Base-by-base conservation (phyloP, 169 alveolate genomes). In the Eimeria tenella region DNA sequence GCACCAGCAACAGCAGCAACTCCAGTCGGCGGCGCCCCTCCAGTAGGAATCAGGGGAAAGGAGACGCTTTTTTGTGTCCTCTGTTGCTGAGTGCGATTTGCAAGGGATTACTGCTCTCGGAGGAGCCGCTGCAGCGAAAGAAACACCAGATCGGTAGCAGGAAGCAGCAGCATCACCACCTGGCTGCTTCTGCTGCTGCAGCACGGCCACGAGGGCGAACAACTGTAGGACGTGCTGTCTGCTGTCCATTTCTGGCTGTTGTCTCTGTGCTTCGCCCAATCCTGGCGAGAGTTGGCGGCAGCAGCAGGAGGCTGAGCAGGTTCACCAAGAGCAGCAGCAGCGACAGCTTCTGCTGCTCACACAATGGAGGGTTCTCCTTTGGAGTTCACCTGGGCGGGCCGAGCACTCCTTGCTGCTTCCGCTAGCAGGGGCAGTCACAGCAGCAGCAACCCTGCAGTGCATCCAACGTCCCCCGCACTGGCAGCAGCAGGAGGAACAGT, bases 221-320 rank as follows among this genome's bases (percentile, higher is more conserved):
- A 31, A 2, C 42, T 31, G 42, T 2, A 31, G 42, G 42, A 31
- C 42, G 42, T 31, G 42, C 42, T 31, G 2, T 31, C 42, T 31
- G 42, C 42, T 31, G 42, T 31, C 42, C 42, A 31, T 31, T 31
- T 31, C 42, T 31, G 23, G 82, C 7, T 4, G 11, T 31, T 42
- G 21, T 71, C 49, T 11, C 13, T 2, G 9, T 4, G 4, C 49
- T 31, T 42, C 17, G 10, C 4, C 19, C 13, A 52, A 19, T 71
- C 82, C 82, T 31, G 25, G 82, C 82, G 49, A 11, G 25, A 4
- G 55, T 50, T n/a, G 50, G 68, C 55, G 65, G 86, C 86, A 77
- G 86, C 86, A 77, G 86, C 68, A 77, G 86, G 63, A 77, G 86
- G 63, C 31, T 56, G 63, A 75, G 86, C 84, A 74, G 84, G 42